Percentiles rank a stretch among this genome's conserved stretches.
These are phyloP conservation scores for Strobilomyces confusus DNA, from an alignment of 768 basidiomycete genomes.

Conservation along the genomic window DNA sequence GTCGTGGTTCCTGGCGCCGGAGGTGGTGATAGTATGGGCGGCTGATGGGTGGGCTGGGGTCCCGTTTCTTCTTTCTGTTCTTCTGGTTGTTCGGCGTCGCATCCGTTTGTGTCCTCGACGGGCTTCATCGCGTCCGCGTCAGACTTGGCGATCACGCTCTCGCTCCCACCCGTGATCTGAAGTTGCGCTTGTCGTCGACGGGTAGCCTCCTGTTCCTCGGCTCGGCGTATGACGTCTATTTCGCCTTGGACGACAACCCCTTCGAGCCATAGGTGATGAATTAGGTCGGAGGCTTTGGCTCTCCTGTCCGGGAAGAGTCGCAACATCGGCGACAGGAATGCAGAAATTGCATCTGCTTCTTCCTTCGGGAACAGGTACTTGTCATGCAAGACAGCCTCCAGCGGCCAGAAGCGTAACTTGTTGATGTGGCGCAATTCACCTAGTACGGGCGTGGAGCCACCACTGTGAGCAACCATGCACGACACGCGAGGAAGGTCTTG, in stretches of 20 bases:
- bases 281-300: slow-evolving; percentile 82
- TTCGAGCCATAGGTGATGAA: slow-evolving; percentile 84
- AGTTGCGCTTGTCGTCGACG: slow-evolving; percentile 18
- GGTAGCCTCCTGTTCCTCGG: slow-evolving; percentile 49
- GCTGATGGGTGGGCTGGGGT: slow-evolving; percentile 18
- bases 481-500: not conserved
- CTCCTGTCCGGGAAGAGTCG: slow-evolving; percentile 84
- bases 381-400: slow-evolving; percentile 79
- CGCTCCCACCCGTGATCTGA: slow-evolving; percentile 3
- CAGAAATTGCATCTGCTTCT: slow-evolving; percentile 77
- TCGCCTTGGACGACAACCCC: slow-evolving; percentile 86
- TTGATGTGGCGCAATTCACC: slow-evolving; percentile 91
- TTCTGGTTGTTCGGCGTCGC: slow-evolving; percentile 8
- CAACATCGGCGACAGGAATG: slow-evolving; percentile 88
- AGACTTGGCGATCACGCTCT: slow-evolving; percentile 12
- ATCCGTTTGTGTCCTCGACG: slow-evolving; percentile 40
- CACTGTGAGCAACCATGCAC: slow-evolving; percentile 8
- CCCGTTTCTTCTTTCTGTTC: not conserved
- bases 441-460: slow-evolving; percentile 16
- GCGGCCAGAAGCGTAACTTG: slow-evolving; percentile 90
- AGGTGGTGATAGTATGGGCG: slow-evolving; percentile 33
- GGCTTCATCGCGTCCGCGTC: slow-evolving; percentile 71
- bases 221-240: slow-evolving; percentile 70
- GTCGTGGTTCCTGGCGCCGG: slow-evolving; percentile 18
- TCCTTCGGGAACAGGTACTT: slow-evolving; percentile 89